These are phyloP conservation scores for Coelastrella sp. DNA, from an alignment of 139 green algal genomes.

Conservation along the genomic window DNA sequence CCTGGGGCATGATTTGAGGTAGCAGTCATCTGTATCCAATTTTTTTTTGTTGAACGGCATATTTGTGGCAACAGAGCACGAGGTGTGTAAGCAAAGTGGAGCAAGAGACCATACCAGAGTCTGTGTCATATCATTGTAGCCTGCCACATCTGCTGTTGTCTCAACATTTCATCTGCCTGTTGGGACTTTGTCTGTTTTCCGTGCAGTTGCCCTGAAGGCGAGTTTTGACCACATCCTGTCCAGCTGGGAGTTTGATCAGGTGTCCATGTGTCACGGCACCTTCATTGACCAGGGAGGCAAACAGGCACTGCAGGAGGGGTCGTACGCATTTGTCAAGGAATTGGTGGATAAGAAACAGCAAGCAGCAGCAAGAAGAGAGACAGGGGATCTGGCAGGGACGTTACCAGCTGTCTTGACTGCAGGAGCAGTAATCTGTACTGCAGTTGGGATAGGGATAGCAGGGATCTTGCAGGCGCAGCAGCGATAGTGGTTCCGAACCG, in stretches of 20 bases:
- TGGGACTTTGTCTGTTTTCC: too few species aligned
- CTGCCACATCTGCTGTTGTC: too few species aligned
- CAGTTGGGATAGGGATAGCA: conserved; percentile 30
- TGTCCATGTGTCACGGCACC: conserved; percentile 14
- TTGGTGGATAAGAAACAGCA: neutral
- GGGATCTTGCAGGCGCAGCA: conserved; percentile 15
- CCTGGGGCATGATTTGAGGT: too few species aligned
- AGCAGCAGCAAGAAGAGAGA: neutral
- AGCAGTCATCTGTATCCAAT: too few species aligned
- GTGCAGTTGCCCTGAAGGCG: conserved; percentile 26
- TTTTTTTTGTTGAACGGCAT: too few species aligned
- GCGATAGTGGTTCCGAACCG: too few species aligned
- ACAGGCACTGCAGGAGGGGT: conserved; percentile 27
- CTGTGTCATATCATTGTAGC: too few species aligned
- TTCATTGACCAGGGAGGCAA: conserved; percentile 37
- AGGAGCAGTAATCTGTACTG: conserved; percentile 3
- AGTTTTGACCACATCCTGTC: conserved; percentile 35
- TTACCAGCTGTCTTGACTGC: conserved; percentile 1
- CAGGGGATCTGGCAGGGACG: neutral
- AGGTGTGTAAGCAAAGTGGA: too few species aligned
- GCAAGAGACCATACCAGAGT: too few species aligned
- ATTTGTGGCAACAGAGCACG: too few species aligned
- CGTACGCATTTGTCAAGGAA: conserved; percentile 15
- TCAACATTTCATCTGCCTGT: too few species aligned
- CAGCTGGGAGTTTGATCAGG: conserved; percentile 36